Evolutionary conservation across 352 stramenopile genomes (phyloP).

Genomic region (Globisporangium takayamanum): DNA sequence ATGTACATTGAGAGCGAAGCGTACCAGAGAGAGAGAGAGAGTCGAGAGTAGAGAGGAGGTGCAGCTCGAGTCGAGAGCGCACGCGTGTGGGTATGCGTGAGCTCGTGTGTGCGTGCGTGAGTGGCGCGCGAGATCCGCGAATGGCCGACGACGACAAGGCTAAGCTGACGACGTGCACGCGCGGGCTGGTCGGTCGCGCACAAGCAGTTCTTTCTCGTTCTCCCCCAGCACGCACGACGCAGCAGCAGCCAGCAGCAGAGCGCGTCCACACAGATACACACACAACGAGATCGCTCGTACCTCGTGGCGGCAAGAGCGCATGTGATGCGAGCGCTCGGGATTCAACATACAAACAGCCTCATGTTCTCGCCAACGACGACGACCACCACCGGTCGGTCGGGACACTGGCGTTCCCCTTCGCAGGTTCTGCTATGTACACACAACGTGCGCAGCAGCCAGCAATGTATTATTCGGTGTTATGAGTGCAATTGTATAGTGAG

Average conservation of each 20-base stretch:
- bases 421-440: not conserved
- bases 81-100: too few relatives aligned
- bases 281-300: not conserved
- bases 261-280: not conserved
- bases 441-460: not conserved
- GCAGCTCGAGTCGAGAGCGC: too few relatives aligned
- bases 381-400: constrained; percentile 13
- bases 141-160: not conserved
- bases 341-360: constrained; percentile 11
- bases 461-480: not conserved
- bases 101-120: not conserved
- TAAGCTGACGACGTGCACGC: not conserved
- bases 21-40: not conserved
- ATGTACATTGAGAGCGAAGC: not conserved
- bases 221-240: not conserved
- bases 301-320: not conserved
- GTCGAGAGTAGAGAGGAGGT: too few relatives aligned
- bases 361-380: constrained; percentile 10
- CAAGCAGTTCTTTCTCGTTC: not conserved
- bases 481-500: too few relatives aligned
- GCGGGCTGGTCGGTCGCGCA: not conserved
- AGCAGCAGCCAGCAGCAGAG: not conserved
- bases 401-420: not conserved
- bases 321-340: not conserved
- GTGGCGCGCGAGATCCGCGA: not conserved